Evolutionary conservation across 352 stramenopile genomes (phyloP), one percentile per base, ranked within the genome.

Genomic region (Globisporangium orthogonon): DNA sequence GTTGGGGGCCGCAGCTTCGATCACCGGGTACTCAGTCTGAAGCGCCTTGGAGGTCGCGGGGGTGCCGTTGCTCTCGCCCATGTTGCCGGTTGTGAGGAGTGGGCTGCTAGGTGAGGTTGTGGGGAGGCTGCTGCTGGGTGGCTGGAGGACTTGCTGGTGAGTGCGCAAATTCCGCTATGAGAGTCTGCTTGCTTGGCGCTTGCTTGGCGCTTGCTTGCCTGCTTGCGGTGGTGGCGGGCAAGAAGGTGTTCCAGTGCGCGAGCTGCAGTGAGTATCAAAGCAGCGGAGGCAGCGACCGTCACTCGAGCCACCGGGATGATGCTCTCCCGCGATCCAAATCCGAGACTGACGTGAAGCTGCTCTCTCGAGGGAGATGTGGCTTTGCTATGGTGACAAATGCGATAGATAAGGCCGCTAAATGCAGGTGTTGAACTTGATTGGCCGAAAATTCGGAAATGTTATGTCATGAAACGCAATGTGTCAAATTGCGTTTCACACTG

Each of bases 1-100:
- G 31, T 70, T 75, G 65, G 76, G 69, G 13, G 69, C 74, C 45
- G 81, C 68, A 40, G 66, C 59, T 10, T 71, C 61, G 56, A 84
- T 66, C 46, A 83, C 70, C 10, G 58, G 58, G 52, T 59, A 58
- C 51, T 58, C 33, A 35, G 31, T 7, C 51, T 58, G 35, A 52
- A 59, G 58, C 4, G 41, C 15, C 10, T 10, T 4, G 4, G 37
- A 10, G 52, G 14, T 40, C 11, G 23, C 23, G 7, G n/a, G 7
- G n/a, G 43, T 43, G 37, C 33, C 37, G 50, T 58, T 63, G 49
- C 56, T 52, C 30, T 52, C 43, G 40, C 30, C 49, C 56, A 62
- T 62, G 3, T 7, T 56, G 28, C 5, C 28, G 11, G 11, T 29
- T 46, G 48, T 35, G 33, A 10, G 43, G 37, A 37, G 55, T 48